Evolutionary conservation across 345 rosid species (phyloP).

Genomic region (Gossypium herbaceum): DNA sequence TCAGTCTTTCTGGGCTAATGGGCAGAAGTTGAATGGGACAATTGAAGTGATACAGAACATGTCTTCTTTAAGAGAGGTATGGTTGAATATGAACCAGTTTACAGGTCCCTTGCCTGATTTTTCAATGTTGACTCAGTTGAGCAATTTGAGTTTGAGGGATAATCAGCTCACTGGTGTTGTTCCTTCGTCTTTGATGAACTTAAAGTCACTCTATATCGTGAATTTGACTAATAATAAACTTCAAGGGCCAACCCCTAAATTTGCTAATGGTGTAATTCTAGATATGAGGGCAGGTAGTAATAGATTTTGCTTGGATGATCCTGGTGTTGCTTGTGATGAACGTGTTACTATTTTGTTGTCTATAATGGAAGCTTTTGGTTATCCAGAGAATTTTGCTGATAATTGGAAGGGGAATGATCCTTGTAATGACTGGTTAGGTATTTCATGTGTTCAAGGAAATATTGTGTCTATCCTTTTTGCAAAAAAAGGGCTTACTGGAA

Average conservation of each 20-base stretch:
- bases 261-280: slow-evolving; percentile 12
- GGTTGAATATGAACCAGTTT: slow-evolving; percentile 57
- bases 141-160: slow-evolving; percentile 48
- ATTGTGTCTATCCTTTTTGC: slow-evolving; percentile 45
- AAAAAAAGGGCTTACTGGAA: slow-evolving; percentile 49
- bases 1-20: slow-evolving; percentile 52
- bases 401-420: slow-evolving; percentile 55
- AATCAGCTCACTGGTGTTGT: slow-evolving; percentile 66
- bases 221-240: slow-evolving; percentile 44
- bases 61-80: slow-evolving; percentile 51
- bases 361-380: slow-evolving; percentile 25
- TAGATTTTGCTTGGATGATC: slow-evolving; percentile 32
- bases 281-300: slow-evolving; percentile 26
- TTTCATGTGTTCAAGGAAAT: slow-evolving; percentile 45
- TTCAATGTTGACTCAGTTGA: slow-evolving; percentile 28
- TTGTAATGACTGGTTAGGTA: slow-evolving; percentile 60
- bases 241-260: slow-evolving; percentile 38
- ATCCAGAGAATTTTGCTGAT: slow-evolving; percentile 32
- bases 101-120: slow-evolving; percentile 75
- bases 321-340: slow-evolving; percentile 38
- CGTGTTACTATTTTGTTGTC: slow-evolving; percentile 34
- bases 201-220: slow-evolving; percentile 34
- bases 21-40: slow-evolving; percentile 49
- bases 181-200: slow-evolving; percentile 38
- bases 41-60: slow-evolving; percentile 45